phyloP scores from a whole-genome alignment of 176 grass and related monocot genomes.

The Carex kokanica region DNA sequence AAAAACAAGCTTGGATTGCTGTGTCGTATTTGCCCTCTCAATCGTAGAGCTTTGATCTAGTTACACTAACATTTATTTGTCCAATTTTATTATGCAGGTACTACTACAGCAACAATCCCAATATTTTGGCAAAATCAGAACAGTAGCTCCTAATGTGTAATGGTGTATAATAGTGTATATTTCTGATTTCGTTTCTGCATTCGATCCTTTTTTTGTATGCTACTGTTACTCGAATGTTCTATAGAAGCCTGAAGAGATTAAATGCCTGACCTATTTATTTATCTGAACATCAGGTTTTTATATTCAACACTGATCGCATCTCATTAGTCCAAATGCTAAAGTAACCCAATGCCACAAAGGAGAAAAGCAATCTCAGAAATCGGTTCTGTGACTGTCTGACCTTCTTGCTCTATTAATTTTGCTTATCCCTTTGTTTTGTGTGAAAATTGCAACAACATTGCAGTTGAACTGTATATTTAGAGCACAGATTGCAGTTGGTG shows the following conservation, averaged over 20 bases:
- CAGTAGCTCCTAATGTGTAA: conserved; percentile 12
- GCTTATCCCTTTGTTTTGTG: neutral
- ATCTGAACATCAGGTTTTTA: neutral
- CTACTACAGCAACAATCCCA: conserved; percentile 49
- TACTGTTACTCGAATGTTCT: neutral
- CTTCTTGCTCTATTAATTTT: neutral
- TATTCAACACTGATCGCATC: neutral
- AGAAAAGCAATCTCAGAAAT: neutral
- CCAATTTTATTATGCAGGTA: conserved; percentile 43
- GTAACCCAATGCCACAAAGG: neutral
- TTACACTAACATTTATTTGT: conserved; percentile 19
- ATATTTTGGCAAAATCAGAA: conserved; percentile 3
- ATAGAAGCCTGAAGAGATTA: neutral
- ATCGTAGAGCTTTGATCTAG: conserved; percentile 8
- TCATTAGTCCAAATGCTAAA: neutral
- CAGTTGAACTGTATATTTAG: neutral
- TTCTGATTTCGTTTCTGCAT: neutral
- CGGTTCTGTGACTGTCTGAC: neutral
- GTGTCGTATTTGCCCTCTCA: neutral
- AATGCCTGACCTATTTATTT: neutral
- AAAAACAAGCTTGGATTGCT: neutral
- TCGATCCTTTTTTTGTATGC: neutral
- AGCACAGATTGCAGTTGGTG: neutral
- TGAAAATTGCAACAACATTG: neutral
- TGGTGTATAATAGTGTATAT: neutral